A percentile compares a stretch with the other conserved stretches of the same genome.
These are phyloP conservation scores for Fusarium siculi DNA, from an alignment of 2,329 filamentous ascomycete species.

Conservation along the genomic window DNA sequence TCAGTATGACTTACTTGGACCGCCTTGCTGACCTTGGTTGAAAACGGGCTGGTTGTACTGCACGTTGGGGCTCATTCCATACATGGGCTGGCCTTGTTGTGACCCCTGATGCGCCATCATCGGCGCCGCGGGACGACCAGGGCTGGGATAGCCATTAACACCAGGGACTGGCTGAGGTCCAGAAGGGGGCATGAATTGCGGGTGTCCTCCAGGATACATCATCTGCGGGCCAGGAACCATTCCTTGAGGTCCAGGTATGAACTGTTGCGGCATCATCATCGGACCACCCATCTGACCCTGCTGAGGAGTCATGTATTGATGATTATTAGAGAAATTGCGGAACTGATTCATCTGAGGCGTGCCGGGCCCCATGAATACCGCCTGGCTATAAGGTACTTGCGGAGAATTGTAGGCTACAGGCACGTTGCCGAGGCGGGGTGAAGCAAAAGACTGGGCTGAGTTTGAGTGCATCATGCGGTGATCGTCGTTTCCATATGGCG, in stretches of 20 bases:
- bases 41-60: constrained; percentile 81
- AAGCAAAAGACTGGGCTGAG: constrained; percentile 85
- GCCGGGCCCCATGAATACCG: constrained; percentile 75
- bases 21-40: constrained; percentile 71
- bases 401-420: constrained; percentile 77
- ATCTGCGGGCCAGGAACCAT: constrained; percentile 78
- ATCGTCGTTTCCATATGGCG: constrained; percentile 79
- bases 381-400: constrained; percentile 77
- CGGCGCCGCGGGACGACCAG: constrained; percentile 78
- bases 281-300: constrained; percentile 76
- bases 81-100: constrained; percentile 85
- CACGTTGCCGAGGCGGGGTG: constrained; percentile 78
- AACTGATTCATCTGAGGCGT: constrained; percentile 77
- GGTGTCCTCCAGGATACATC: constrained; percentile 79
- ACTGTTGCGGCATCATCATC: constrained; percentile 87
- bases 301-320: constrained; percentile 77
- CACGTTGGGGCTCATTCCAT: constrained; percentile 79
- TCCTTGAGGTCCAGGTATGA: constrained; percentile 77
- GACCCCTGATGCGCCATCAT: constrained; percentile 97
- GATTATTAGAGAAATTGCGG: constrained; percentile 76
- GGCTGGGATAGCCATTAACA: constrained; percentile 86
- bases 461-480: constrained; percentile 90
- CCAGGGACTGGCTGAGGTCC: constrained; percentile 70
- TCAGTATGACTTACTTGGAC: constrained; percentile 72
- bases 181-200: constrained; percentile 71